Evolutionary conservation across 805 yeast species (phyloP), one percentile per base, ranked within the genome.

Genomic region (Dipodascus albidus): DNA sequence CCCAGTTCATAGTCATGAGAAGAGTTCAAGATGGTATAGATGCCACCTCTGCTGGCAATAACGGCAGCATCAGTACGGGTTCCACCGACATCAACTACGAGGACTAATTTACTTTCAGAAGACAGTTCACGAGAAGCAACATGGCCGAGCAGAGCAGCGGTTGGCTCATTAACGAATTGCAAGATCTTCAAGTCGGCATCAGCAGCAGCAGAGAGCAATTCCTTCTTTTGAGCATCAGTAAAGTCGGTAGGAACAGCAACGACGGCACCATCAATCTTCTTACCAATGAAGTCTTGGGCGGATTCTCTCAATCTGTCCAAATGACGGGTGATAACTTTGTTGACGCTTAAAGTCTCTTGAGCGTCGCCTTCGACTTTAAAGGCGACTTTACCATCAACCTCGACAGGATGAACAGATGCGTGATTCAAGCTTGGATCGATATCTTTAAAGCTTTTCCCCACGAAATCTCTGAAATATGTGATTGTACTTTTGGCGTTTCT

Each of bases 21-120:
- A 59, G 96, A 87, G 56, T 95, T 84, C 62, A 93, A 76, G 49
- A 88, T 75, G 53, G 99, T 91, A 72, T 87, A 77, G 60, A 93
- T 80, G 64, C 99, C 99, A 59, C 96, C 96, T 75, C 97, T 83
- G 52, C 84, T 86, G 44, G 97, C 82, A 63, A 93, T 74, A 51
- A 93, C 90, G 55, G 98, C 96, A 57, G 90, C 96, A 67, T 93
- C 98, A 47, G 96, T 83, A 72, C 98, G 80, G 62, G 89, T 78
- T 66, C 96, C 97, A 69, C 99, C 99, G 64, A 93, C 87, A 71
- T 93, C 99, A 53, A 95, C 95, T 61, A 93, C 96, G 50, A 88
- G 95, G 64, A 83, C 83, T 56, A 87, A 70, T 74, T 84, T 84
- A 71, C 88, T 95, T 60, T 80, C 71, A 57, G 77, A 68, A 53